Evolutionary conservation across 176 grass and related monocot genomes (phyloP), one percentile per base, ranked within the genome.

Genomic region (Phoenix dactylifera): DNA sequence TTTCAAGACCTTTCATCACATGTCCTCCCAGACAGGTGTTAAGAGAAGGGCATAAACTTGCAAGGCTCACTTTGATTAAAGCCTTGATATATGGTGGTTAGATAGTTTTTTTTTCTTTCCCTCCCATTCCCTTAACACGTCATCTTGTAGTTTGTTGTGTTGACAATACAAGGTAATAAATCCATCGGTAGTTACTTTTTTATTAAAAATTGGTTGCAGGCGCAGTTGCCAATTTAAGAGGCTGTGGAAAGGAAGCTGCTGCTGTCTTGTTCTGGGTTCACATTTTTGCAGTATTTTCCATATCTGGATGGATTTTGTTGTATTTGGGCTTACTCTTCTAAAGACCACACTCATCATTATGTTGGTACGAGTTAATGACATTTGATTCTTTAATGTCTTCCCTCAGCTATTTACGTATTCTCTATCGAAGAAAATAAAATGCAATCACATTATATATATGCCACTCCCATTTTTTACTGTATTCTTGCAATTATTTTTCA

Each of bases 211-310:
- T 74, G 53, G 54, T 80, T 76, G 61, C 68, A 98, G 94, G 94
- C 65, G 94, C 88, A 32, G 88, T 98, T 58, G 88, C 94, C 4
- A 98, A 80, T 72, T 68, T 98, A 22, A 88, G 88, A 77, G 94
- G 94, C 18, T 98, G 94, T 51, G 94, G 94, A 25, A 98, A 98
- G 80, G 94, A 98, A 76, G 85, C 94, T 4, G 88, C 94, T 22
- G 77, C 94, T 55, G 83, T 98, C 64, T 73, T 98, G 63, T 98
- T 98, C 67, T 98, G 94, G 94, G 94, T 98, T 49, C 94, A 98
- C 70, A 93, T 98, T 71, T 98, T 93, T 92, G 94, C 94, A 15
- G 74, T 98, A 5, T 83, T 98, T 52, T 86, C 94, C 16, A 98
- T 98, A 85, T 72, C 88, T 16, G 94, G 94, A 68, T 98, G 94